These are phyloP conservation scores for Quercus suber DNA, from an alignment of 306 rosid genomes.

Conservation along the genomic window DNA sequence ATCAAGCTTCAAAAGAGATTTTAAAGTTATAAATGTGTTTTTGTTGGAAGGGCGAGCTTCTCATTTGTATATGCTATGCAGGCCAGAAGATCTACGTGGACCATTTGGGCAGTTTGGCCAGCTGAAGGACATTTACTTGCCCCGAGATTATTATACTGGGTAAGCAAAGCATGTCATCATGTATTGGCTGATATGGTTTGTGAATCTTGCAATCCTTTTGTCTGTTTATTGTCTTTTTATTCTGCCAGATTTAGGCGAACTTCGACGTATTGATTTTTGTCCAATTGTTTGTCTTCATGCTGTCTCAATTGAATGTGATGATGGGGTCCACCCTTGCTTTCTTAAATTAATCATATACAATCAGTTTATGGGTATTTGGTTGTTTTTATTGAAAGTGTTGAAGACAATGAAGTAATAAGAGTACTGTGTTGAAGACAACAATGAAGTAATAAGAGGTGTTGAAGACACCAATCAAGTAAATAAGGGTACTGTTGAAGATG, in stretches of 20 bases:
- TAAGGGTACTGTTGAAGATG: slow-evolving; percentile 48
- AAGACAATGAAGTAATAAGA: slow-evolving; percentile 79
- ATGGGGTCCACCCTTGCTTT: slow-evolving; percentile 10
- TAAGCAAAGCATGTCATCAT: slow-evolving; percentile 25
- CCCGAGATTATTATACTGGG: slow-evolving; percentile 86
- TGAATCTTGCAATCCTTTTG: slow-evolving; percentile 7
- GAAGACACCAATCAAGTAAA: slow-evolving; percentile 61
- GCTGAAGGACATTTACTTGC: slow-evolving; percentile 79
- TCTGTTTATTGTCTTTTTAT: neutral
- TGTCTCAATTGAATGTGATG: neutral
- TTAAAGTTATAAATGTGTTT: neutral
- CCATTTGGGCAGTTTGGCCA: slow-evolving; percentile 76
- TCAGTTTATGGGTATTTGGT: slow-evolving; percentile 65
- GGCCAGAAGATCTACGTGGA: slow-evolving; percentile 63
- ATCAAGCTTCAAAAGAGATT: neutral
- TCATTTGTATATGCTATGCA: slow-evolving; percentile 26
- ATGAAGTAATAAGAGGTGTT: slow-evolving; percentile 54
- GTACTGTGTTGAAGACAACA: slow-evolving; percentile 63
- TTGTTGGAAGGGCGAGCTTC: neutral
- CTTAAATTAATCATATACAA: slow-evolving; percentile 19
- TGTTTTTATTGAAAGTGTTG: slow-evolving; percentile 75
- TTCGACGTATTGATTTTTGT: neutral
- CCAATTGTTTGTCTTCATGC: neutral
- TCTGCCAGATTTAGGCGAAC: neutral
- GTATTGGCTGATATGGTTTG: neutral